Base-by-base conservation (phyloP, 768 basidiomycete genomes). In the Jaapia argillacea region DNA sequence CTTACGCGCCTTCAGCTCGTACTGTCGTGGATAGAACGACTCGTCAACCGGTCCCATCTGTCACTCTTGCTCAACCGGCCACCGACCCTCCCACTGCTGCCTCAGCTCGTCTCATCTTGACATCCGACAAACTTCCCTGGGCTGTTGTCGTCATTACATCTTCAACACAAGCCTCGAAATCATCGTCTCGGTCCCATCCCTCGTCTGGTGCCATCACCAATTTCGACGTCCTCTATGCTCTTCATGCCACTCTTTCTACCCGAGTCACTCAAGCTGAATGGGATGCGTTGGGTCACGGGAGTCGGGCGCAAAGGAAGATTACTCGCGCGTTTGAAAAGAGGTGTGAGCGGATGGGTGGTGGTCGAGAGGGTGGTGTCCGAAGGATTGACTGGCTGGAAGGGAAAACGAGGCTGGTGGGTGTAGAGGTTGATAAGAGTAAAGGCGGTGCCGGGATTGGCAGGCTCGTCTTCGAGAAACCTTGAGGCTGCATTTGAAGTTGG, bases 361-460 rank as follows among this genome's bases (percentile, higher is more conserved):
- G 77, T 10, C 81, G 79, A 79, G 77, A 80, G 22, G 68, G 69
- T 16, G 81, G 81, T n/a, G 76, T 85, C 23, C 69, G 78, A 37
- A 63, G 81, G 40, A 57, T 83, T 12, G 81, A 84, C 60, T 82
- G 75, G 70, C 63, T 84, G 36, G 75, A 75, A 16, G 68, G 71
- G 24, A 81, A 77, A 54, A 79, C 75, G 24, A 61, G 66, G 37
- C 55, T 84, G 27, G 64, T 77, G 24, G 81, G 81, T 21, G 67
- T 84, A 47, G 78, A 81, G 52, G 67, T 79, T 46, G 69, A 72
- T 52, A 75, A 70, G 48, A 60, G 63, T 38, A 53, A 58, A 5
- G 56, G 61, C 23, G 58, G 57, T n/a, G 56, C 57, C 31, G 54
- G 65, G 39, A 62, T 63, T 2, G 75, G 74, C 40, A 74, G 66